Evolutionary conservation across 2,329 filamentous ascomycete species (phyloP).

Genomic region (Nigrograna mackinnonii): DNA sequence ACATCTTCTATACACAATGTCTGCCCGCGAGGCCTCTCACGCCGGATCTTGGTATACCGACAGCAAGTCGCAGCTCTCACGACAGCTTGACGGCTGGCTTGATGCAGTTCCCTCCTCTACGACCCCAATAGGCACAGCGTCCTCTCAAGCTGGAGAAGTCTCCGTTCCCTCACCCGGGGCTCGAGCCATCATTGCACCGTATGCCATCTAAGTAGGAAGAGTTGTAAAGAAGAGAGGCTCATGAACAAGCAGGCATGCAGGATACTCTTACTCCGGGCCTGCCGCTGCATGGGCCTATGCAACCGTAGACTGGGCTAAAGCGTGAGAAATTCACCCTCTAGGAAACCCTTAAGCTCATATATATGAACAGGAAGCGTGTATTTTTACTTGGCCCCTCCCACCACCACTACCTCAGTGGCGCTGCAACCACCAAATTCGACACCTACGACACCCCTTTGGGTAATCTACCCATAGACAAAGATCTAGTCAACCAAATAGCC

Average conservation of each 20-base stretch:
- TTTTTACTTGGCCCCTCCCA: constrained; percentile 95
- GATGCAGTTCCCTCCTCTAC: constrained; percentile 68
- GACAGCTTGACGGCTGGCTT: constrained; percentile 77
- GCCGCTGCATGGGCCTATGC: constrained; percentile 97
- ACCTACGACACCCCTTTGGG: constrained; percentile 77
- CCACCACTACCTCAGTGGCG: constrained; percentile 76
- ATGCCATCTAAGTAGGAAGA: constrained; percentile 42
- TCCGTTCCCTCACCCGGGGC: constrained; percentile 72
- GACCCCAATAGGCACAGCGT: constrained; percentile 58
- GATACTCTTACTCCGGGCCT: constrained; percentile 87
- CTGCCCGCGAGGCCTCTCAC: constrained; percentile 66
- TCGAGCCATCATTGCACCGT: constrained; percentile 91
- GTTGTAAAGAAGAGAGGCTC: constrained; percentile 20
- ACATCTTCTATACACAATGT: too few relatives aligned
- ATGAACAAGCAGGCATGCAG: constrained; percentile 73
- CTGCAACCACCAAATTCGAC: constrained; percentile 74
- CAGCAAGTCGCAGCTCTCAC: constrained; percentile 61
- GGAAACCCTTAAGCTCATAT: neutral
- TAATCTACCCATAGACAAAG: constrained; percentile 66
- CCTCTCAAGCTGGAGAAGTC: constrained; percentile 39
- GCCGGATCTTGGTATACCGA: constrained; percentile 87
- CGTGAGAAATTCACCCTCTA: constrained; percentile 51
- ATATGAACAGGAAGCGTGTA: constrained; percentile 71
- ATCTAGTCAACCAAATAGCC: constrained; percentile 53
- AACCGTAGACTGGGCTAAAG: constrained; percentile 76